These are phyloP conservation scores for Hemileccinum rubropunctum DNA, from an alignment of 768 basidiomycete species.

Conservation along the genomic window DNA sequence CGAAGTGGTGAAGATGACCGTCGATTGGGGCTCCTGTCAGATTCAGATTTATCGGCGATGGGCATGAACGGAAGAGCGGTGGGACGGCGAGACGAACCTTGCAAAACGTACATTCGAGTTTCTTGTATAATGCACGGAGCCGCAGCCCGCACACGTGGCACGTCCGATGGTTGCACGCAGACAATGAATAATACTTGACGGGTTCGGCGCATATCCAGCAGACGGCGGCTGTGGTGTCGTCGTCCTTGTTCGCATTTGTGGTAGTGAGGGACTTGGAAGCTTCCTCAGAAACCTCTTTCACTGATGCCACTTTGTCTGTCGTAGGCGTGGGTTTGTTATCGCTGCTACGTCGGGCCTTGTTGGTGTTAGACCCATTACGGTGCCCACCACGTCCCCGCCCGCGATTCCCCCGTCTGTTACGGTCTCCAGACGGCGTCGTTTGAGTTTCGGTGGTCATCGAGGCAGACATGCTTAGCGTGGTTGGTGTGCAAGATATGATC, in stretches of 20 bases:
- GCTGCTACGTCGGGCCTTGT: constrained; percentile 4
- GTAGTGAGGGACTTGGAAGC: background rate
- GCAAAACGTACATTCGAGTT: constrained; percentile 91
- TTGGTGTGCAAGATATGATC: no score
- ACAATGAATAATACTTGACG: constrained; percentile 84
- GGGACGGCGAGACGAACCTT: constrained; percentile 53
- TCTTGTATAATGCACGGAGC: constrained; percentile 90
- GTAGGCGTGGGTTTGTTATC: constrained; percentile 2
- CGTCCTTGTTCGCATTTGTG: constrained; percentile 25
- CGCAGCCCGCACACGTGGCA: constrained; percentile 93
- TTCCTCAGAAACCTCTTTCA: background rate
- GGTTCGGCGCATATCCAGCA: constrained; percentile 97
- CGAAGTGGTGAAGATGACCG: constrained; percentile 73
- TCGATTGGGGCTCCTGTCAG: constrained; percentile 64
- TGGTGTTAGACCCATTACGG: background rate
- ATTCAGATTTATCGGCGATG: background rate
- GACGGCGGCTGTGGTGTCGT: constrained; percentile 33
- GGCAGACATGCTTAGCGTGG: constrained; percentile 13
- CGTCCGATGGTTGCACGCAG: constrained; percentile 90
- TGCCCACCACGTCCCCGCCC: constrained; percentile 20
- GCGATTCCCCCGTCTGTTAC: constrained; percentile 15
- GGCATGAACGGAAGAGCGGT: background rate
- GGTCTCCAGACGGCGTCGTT: background rate
- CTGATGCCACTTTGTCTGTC: background rate
- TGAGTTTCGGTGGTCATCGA: constrained; percentile 17